Percentiles rank a stretch among this genome's conserved stretches.
These are phyloP conservation scores for Ophiorrhiza pumila DNA, from an alignment of 257 asterid species.

Conservation along the genomic window DNA sequence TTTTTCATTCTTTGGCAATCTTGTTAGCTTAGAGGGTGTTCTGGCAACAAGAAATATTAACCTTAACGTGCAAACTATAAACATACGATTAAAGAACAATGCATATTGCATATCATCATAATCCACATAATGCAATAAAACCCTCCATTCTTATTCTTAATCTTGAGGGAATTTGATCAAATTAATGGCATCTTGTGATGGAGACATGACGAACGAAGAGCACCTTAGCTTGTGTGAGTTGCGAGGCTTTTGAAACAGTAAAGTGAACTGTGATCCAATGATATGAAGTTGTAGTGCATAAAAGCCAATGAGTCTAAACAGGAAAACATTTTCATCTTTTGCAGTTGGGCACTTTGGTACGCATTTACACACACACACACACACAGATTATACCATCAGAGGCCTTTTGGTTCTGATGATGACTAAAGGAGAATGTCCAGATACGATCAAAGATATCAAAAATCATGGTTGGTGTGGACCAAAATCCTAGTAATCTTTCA, in stretches of 20 bases:
- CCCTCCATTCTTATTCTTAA: not conserved
- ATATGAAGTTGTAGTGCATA: constrained; percentile 10
- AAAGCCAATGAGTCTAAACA: constrained; percentile 19
- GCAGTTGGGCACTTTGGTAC: constrained; percentile 4
- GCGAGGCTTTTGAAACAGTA: not conserved
- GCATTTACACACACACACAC: constrained; percentile 3
- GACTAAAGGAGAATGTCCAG: constrained; percentile 18
- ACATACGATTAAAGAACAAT: no score
- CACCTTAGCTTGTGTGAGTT: not conserved
- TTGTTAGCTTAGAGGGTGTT: no score
- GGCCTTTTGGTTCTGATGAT: constrained; percentile 5
- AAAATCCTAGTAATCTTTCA: constrained; percentile 16
- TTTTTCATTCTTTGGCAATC: no score
- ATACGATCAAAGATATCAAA: constrained; percentile 30
- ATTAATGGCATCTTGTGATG: constrained; percentile 15
- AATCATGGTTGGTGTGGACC: constrained; percentile 32
- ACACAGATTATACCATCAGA: no score
- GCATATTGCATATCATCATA: no score
- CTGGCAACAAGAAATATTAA: not conserved
- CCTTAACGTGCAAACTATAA: no score
- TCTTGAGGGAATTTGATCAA: not conserved
- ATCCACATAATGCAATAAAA: no score
- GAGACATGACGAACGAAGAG: constrained; percentile 24
- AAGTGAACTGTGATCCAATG: constrained; percentile 22
- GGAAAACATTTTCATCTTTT: constrained; percentile 12